A percentile compares a stretch with the other conserved stretches of the same genome.
Conservation (phyloP, 768 basidiomycete genomes). For the Mycena galopus region DNA sequence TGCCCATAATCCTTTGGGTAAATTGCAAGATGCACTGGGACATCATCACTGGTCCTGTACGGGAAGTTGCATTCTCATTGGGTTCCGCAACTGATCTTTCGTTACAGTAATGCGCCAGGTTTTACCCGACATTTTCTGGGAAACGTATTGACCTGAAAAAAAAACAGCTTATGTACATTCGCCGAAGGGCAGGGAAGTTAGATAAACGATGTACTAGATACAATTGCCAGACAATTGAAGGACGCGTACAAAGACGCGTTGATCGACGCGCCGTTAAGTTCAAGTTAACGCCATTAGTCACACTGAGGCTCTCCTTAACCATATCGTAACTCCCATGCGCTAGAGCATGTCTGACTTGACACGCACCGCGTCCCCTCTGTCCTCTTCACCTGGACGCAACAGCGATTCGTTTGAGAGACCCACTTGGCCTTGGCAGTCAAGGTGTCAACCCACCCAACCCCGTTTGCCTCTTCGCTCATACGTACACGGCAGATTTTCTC, state of each 20-base stretch:
- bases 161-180: no score
- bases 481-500: constrained; percentile 38
- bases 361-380: constrained; percentile 54
- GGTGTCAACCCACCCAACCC: constrained; percentile 12
- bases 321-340: constrained; percentile 17
- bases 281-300: constrained; percentile 7
- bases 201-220: background rate
- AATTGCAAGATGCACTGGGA: constrained; percentile 75
- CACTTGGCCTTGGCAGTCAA: constrained; percentile 68
- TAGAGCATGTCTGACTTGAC: constrained; percentile 54
- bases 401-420: constrained; percentile 64
- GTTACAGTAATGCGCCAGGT: constrained; percentile 81
- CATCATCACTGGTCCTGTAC: constrained; percentile 82
- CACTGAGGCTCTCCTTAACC: background rate
- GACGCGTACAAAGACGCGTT: background rate
- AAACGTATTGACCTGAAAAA: constrained; percentile 67
- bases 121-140: constrained; percentile 81
- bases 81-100: constrained; percentile 16
- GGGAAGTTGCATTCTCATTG: constrained; percentile 42
- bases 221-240: background rate
- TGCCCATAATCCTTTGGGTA: constrained; percentile 68
- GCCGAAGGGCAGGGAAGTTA: background rate
- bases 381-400: constrained; percentile 59
- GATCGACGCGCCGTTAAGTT: background rate
- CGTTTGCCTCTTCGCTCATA: constrained; percentile 40